Evolutionary conservation across 2,329 filamentous ascomycete species (phyloP).

Genomic region (Keithomyces neogunnii): DNA sequence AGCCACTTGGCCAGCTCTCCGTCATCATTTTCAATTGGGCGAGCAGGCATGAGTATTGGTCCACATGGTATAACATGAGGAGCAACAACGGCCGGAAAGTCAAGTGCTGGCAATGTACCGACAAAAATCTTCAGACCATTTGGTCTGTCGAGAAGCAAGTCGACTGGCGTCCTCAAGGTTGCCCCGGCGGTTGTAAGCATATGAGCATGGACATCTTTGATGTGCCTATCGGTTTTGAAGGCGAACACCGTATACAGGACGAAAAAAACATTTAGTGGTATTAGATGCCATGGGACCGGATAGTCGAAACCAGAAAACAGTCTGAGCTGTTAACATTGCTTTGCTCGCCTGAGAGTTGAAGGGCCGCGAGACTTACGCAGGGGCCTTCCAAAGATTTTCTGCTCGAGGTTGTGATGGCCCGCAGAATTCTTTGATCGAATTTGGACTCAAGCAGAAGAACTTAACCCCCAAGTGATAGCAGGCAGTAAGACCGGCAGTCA

Average conservation of each 20-base stretch:
- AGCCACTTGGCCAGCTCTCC: neutral
- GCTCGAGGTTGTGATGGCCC: conserved; percentile 27
- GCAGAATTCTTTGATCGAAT: conserved; percentile 33
- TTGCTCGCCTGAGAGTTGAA: no score
- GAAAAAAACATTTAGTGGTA: conserved; percentile 33
- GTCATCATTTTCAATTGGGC: neutral
- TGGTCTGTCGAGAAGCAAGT: conserved; percentile 11
- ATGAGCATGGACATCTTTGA: conserved; percentile 9
- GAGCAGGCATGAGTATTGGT: neutral
- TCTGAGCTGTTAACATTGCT: conserved; percentile 15
- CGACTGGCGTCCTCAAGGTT: conserved; percentile 13
- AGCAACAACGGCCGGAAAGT: neutral
- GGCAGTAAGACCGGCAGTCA: conserved; percentile 34
- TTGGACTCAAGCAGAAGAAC: conserved; percentile 33
- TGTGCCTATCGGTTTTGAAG: conserved; percentile 11
- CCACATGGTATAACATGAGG: neutral
- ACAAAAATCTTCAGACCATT: neutral
- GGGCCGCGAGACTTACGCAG: conserved; percentile 22
- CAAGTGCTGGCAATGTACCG: neutral
- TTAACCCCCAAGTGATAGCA: conserved; percentile 25
- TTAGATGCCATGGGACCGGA: conserved; percentile 34
- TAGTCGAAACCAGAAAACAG: conserved; percentile 35
- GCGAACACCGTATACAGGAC: conserved; percentile 18
- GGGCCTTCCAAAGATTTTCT: conserved; percentile 27
- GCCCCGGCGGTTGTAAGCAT: conserved; percentile 9